Conservation (phyloP, 2,329 filamentous ascomycete species). For the Aureobasidium lini region DNA sequence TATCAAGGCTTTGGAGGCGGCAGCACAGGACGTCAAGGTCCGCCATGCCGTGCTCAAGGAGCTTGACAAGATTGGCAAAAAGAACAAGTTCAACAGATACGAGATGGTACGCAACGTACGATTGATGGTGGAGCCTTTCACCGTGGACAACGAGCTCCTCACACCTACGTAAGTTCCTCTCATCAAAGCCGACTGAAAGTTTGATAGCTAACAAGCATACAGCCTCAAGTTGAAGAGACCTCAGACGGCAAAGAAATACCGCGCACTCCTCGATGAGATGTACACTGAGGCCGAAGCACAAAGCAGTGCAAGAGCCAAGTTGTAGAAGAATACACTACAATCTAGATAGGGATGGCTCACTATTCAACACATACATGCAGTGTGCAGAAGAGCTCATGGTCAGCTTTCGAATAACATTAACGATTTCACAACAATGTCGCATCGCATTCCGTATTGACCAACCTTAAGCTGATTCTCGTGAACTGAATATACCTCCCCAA, state of each 20-base stretch:
- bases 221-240: slow-evolving; percentile 67
- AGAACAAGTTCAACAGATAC: slow-evolving; percentile 85
- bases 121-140: slow-evolving; percentile 82
- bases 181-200: not conserved
- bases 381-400: too few species aligned
- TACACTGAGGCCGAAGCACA: slow-evolving; percentile 49
- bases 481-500: too few species aligned
- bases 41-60: slow-evolving; percentile 68
- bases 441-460: too few species aligned
- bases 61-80: slow-evolving; percentile 68
- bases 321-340: slow-evolving; percentile 22
- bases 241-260: slow-evolving; percentile 56
- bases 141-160: slow-evolving; percentile 82
- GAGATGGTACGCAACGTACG: slow-evolving; percentile 71
- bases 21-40: slow-evolving; percentile 62
- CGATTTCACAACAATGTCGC: too few species aligned
- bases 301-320: slow-evolving; percentile 37
- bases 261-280: slow-evolving; percentile 50
- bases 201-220: slow-evolving; percentile 1
- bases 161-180: slow-evolving; percentile 68
- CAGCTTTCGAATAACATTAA: too few species aligned
- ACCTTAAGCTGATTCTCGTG: too few species aligned
- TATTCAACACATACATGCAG: too few species aligned
- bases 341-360: too few species aligned
- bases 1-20: slow-evolving; percentile 57